Evolutionary conservation across 108 stramenopile species (phyloP).

Genomic region (Pseudonitzschia pungens): DNA sequence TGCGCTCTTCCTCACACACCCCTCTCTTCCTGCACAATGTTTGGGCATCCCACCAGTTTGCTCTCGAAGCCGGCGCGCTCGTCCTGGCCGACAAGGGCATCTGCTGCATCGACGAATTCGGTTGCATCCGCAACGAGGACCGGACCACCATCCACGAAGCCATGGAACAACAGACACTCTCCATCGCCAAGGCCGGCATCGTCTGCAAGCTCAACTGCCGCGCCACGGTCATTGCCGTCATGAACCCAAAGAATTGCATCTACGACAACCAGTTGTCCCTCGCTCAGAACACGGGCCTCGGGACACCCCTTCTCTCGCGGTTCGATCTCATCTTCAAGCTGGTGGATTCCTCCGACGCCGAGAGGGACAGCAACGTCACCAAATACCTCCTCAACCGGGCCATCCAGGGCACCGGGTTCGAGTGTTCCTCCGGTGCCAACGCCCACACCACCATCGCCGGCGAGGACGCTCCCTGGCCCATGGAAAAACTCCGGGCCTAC

Average conservation of each 20-base stretch:
- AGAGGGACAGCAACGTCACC: conserved; percentile 77
- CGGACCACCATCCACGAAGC: conserved; percentile 96
- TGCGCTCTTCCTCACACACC: no score
- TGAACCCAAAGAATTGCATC: conserved; percentile 88
- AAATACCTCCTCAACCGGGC: conserved; percentile 89
- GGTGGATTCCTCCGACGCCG: conserved; percentile 75
- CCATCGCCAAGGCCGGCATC: conserved; percentile 97
- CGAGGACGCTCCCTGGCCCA: conserved; percentile 61
- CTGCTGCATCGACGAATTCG: conserved; percentile 97
- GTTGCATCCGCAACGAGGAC: conserved; percentile 81
- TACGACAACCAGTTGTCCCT: conserved; percentile 73
- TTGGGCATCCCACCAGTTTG: conserved; percentile 42
- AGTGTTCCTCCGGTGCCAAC: conserved; percentile 24
- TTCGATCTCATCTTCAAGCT: conserved; percentile 95
- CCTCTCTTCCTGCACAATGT: not conserved
- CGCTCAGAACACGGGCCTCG: conserved; percentile 91
- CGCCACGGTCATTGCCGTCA: conserved; percentile 92
- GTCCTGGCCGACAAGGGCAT: conserved; percentile 96
- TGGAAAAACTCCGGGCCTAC: conserved; percentile 90
- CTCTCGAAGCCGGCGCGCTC: conserved; percentile 96
- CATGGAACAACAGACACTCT: conserved; percentile 98
- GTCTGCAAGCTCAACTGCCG: conserved; percentile 94
- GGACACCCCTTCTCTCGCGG: conserved; percentile 92
- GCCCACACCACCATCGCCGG: conserved; percentile 17
- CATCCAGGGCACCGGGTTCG: conserved; percentile 59